Evolutionary conservation across 176 grass and related monocot genomes (phyloP), one percentile per base, ranked within the genome.

Genomic region (Pontederia crassipes): DNA sequence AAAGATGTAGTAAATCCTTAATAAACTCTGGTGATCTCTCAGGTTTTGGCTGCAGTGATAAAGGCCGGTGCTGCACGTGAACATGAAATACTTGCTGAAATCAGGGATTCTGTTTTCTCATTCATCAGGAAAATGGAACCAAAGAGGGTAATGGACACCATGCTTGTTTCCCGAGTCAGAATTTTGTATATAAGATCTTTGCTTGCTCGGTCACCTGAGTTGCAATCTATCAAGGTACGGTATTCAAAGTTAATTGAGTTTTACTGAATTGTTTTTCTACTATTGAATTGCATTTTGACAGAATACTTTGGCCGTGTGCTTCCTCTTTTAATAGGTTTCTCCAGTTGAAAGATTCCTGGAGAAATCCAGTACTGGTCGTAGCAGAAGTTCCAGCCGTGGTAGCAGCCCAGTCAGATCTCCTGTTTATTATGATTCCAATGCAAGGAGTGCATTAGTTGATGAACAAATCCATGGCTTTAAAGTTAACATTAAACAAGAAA

Each of bases 111-210:
- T 61, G 84, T 97, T 68, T 97, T 91, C 69, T 83, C 84, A 71
- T 91, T 97, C 55, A 97, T 97, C 70, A 87, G 87, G 49, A 97
- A 91, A 71, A 97, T 97, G 92, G 92, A 97, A 82, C 84, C 87
- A 64, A 91, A 79, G 76, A 97, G 72, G 75, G 92, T 97, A 73
- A 91, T 97, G 92, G 92, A 91, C 73, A 97, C 92, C 55, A 91
- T 97, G 87, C 81, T 97, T 64, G 93, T 97, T 81, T 97, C 93
- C 54, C 89, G 93, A 45, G 93, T 97, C 55, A 85, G 84, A 83
- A 97, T 97, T 80, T 85, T 97, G 74, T 97, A 97, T 58, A 88
- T 88, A 67, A 81, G 93, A 82, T 97, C 93, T 87, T 85, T 97
- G 78, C 69, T 97, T 80, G 79, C 93, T 78, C 87, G 77, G 58